Base-by-base conservation (phyloP, 139 green algal species). In the Yamagishiella unicocca region DNA sequence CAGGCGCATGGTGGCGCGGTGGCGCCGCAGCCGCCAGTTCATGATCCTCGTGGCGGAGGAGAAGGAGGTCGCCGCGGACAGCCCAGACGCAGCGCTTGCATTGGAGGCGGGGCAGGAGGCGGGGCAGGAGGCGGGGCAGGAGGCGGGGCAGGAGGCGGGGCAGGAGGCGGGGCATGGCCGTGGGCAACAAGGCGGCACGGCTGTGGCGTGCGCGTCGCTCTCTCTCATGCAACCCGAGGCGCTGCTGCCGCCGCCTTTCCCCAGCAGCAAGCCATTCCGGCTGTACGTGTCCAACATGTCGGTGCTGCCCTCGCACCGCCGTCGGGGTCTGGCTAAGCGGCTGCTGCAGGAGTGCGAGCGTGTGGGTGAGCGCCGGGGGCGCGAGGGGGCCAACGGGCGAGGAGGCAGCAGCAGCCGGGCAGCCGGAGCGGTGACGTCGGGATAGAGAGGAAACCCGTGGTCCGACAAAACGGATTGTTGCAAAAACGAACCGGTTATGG, bases 241-340 rank as follows among this genome's bases (percentile, higher is more conserved):
- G 0, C 46, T 89, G 72, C 94, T 97, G 54, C 94, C 95, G 19
- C 91, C 94, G 27, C 95, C 94, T 31, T 96, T 96, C 71, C 95
- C 94, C 53, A 93, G 83, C 71, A 89, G 35, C 64, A 89, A 85
- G 66, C 94, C 93, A 3, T 84, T 91, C 35, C 78, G 94, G 2
- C 54, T 85, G 27, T 97, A 97, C 87, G 78, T 95, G 27, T 88
- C 54, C 72, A 96, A 96, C 84, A 95, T 97, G 83, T 92, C 91
- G 0, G 93, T 96, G n/a, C n/a, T 76, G 31, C 64, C 73, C 1
- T n/a, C 66, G 2, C 68, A 90, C 38, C 77, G 94, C 19, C 87
- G 93, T 1, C 80, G 83, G 8, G 93, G 94, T 24, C 62, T 96
- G 22, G 95, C 91, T 1, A 71, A 24, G 1, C 79, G 87, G 19